A percentile compares a stretch with the other conserved stretches of the same genome.
These are phyloP conservation scores for Pythium rhizo-oryzae DNA, from an alignment of 352 stramenopile species.

Conservation along the genomic window DNA sequence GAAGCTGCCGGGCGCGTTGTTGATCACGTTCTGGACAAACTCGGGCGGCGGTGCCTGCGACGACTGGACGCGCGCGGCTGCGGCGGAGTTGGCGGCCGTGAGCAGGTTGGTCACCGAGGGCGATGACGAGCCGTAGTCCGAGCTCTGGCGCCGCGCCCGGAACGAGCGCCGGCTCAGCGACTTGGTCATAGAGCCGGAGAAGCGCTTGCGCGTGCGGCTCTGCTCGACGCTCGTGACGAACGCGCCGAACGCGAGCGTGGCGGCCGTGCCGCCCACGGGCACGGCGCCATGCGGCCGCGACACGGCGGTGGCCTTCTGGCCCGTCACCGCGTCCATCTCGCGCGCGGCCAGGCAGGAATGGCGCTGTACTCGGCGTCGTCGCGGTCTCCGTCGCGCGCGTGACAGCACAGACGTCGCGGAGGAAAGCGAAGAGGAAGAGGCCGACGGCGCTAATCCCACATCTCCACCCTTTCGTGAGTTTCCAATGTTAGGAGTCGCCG, in stretches of 20 bases:
- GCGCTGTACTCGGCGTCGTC: no score
- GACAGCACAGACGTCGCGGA: no score
- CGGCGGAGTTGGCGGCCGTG: background rate
- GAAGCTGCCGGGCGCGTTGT: conserved; percentile 44
- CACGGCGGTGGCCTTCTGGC: conserved; percentile 23
- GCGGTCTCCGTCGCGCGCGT: no score
- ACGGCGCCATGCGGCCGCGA: conserved; percentile 14
- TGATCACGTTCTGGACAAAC: conserved; percentile 49
- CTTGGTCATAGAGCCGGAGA: background rate
- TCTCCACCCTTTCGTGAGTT: no score
- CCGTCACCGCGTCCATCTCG: conserved; percentile 9
- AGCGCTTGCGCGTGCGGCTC: conserved; percentile 33
- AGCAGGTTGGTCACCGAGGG: conserved; percentile 16
- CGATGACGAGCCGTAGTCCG: background rate
- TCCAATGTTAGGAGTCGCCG: background rate
- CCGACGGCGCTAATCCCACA: no score
- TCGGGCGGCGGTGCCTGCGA: conserved; percentile 9
- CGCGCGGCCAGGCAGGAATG: no score
- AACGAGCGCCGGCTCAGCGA: background rate
- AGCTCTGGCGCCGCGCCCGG: background rate
- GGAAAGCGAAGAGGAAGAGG: no score
- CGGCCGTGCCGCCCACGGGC: conserved; percentile 30
- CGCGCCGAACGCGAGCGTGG: conserved; percentile 39
- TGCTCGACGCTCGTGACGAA: conserved; percentile 43
- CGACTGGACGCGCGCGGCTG: conserved; percentile 3